A percentile compares a stretch with the other conserved stretches of the same genome.
Evolutionary conservation across 1,284 basidiomycete genomes (phyloP).

Genomic region (Boletus chippewaensis): DNA sequence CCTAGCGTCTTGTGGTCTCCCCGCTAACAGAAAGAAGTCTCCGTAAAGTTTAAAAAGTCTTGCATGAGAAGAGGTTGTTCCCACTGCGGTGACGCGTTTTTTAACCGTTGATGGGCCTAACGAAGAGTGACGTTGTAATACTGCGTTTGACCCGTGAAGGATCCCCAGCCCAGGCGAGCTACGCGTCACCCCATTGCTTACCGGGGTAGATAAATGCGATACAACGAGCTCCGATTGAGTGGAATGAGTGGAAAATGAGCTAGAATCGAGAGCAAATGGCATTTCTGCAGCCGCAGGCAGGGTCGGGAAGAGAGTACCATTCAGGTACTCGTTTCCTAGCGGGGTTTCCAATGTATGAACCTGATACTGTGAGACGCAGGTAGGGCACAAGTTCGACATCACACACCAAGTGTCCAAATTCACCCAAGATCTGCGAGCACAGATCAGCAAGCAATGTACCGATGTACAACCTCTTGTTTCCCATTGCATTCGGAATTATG

Average conservation of each 20-base stretch:
- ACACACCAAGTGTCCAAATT: constrained; percentile 72
- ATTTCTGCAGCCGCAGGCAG: constrained; percentile 55
- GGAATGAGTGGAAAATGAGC: constrained; percentile 41
- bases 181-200: constrained; percentile 45
- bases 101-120: constrained; percentile 41
- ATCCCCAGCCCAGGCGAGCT: constrained; percentile 43
- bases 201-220: constrained; percentile 36
- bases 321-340: constrained; percentile 69
- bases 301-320: constrained; percentile 53
- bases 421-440: constrained; percentile 76
- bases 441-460: constrained; percentile 82
- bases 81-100: constrained; percentile 57
- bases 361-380: constrained; percentile 32
- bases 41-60: constrained; percentile 83
- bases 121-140: constrained; percentile 44
- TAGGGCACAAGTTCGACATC: neutral
- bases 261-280: constrained; percentile 46
- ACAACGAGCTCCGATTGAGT: constrained; percentile 53
- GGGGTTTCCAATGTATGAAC: constrained; percentile 62
- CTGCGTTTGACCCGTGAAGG: constrained; percentile 23
- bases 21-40: constrained; percentile 81
- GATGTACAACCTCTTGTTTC: constrained; percentile 75
- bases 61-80: constrained; percentile 66
- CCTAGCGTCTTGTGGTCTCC: constrained; percentile 72
- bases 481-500: constrained; percentile 72